Evolutionary conservation across 2,329 filamentous ascomycete genomes (phyloP), one percentile per base, ranked within the genome.

Genomic region (Paramyrothecium sp.): DNA sequence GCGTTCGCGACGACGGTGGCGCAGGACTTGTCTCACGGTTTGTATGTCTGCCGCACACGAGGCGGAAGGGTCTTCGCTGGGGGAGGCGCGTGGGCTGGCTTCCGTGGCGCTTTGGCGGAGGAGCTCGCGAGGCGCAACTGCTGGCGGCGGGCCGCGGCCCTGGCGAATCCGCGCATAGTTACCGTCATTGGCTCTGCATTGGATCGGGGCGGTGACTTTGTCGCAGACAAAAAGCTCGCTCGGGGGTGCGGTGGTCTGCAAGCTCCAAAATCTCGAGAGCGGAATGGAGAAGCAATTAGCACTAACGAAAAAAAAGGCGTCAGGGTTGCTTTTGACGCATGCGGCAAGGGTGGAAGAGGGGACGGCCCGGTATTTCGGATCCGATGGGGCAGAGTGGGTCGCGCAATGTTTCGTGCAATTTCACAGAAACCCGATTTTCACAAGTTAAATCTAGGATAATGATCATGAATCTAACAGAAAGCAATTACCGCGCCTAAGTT

Each of bases 41-140:
- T 72, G 58, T 69, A 71, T 26, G 62, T 61, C 53, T 57, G 67
- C 17, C 63, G 56, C 21, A 67, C 63, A 53, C 63, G 67, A 30
- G 68, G 61, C 23, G 61, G 61, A 47, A 63, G 54, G 56, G 61
- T 64, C 49, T 58, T 17, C 34, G 47, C 49, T 33, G 54, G 19
- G 13, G 54, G 21, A 56, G 56, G 55, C 26, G 58, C 58, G 54
- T 63, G 68, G 51, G 59, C 54, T 38, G 60, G 56, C 51, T 63
- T 59, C 41, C 61, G 64, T 46, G 64, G 60, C 47, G 63, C 54
- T 60, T 65, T 62, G 51, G 65, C 55, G 22, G 65, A 59, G 50
- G 67, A 68, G 61, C 69, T 71, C 26, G 71, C 65, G 51, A 63
- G 62, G 53, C 71, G 72, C 61, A 66, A 67, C 55, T 59, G 63